Base-by-base conservation (phyloP, 2,329 filamentous ascomycete genomes). In the Pseudocercospora fijiensis region DNA sequence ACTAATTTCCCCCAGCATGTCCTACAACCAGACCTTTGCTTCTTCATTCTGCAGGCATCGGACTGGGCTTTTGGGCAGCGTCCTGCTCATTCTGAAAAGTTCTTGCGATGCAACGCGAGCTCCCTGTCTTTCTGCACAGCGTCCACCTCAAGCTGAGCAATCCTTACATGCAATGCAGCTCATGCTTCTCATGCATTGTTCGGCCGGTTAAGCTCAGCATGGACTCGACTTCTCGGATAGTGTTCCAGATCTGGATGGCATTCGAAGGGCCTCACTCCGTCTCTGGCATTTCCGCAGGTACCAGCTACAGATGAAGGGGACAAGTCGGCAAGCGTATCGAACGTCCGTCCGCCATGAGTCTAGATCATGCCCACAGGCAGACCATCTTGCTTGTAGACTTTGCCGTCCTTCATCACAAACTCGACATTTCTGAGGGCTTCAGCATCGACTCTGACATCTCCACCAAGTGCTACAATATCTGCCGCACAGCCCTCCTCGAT, bases 361-460 rank as follows among this genome's bases (percentile, higher is more conserved):
- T n/a, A n/a, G n/a, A n/a, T n/a, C 68, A 71, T 71, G 10, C 68
- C 69, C 16, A 72, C 63, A 59, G 70, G 65, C 37, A 61, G 28
- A 9, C 74, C 71, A 33, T 72, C 66, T 11, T 60, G 63, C 70
- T 84, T 84, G 77, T 81, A 85, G 8, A 85, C 75, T 56, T 70
- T 77, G 0, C 77, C 83, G 68, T 86, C 83, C 70, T 86, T 86
- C 83, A 86, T 85, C 18, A 86, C 84, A 70, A 85, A 85, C 58
- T 71, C 76, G 0, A 85, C 80, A 62, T 76, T 79, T 58, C 83
- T 77, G 28, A 86, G 64, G 1, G 79, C 79, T 20, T 70, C 66
- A 1, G 71, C 37, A 60, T 84, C 80, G 20, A 74, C 65, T 26
- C 75, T 73, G 2, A 81, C 78, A 67, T 85, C 80, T 0, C 76